Percentiles rank a stretch among this genome's conserved stretches.
Evolutionary conservation across 106 monocot genomes (phyloP).

Genomic region (Dendrobium catenatum): DNA sequence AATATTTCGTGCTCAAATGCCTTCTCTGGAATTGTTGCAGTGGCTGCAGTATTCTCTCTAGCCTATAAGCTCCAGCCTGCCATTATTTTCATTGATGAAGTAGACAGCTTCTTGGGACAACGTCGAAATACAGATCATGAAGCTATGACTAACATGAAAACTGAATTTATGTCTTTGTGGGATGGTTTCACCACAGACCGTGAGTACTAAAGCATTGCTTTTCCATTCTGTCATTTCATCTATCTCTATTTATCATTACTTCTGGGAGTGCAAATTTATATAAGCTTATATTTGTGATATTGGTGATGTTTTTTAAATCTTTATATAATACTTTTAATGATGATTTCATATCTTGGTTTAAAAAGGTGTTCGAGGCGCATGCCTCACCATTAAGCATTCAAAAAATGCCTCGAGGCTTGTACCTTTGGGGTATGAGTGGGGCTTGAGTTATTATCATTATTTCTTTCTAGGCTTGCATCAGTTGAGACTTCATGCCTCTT

Average conservation of each 20-base stretch:
- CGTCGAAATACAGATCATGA: constrained; percentile 82
- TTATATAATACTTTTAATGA: too few relatives aligned
- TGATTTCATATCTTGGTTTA: too few relatives aligned
- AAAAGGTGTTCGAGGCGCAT: too few relatives aligned
- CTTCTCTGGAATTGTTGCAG: constrained; percentile 32
- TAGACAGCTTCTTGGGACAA: constrained; percentile 95
- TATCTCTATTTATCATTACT: neutral
- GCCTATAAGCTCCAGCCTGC: constrained; percentile 93
- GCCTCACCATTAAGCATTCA: too few relatives aligned
- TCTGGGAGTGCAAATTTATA: neutral
- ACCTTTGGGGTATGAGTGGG: too few relatives aligned
- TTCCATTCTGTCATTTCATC: neutral
- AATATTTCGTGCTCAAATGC: neutral
- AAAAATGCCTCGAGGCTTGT: too few relatives aligned
- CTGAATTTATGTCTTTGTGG: constrained; percentile 99
- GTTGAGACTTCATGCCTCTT: too few relatives aligned
- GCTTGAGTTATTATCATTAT: too few relatives aligned
- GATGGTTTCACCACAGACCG: constrained; percentile 99
- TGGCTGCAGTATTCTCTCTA: constrained; percentile 84
- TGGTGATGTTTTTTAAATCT: too few relatives aligned
- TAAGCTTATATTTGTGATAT: neutral
- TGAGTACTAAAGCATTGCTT: neutral
- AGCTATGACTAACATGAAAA: constrained; percentile 97
- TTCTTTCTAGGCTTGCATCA: too few relatives aligned
- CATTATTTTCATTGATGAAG: constrained; percentile 97